Conservation (phyloP, 129 eudicot species). For the carrot (Daucus carota) region DNA sequence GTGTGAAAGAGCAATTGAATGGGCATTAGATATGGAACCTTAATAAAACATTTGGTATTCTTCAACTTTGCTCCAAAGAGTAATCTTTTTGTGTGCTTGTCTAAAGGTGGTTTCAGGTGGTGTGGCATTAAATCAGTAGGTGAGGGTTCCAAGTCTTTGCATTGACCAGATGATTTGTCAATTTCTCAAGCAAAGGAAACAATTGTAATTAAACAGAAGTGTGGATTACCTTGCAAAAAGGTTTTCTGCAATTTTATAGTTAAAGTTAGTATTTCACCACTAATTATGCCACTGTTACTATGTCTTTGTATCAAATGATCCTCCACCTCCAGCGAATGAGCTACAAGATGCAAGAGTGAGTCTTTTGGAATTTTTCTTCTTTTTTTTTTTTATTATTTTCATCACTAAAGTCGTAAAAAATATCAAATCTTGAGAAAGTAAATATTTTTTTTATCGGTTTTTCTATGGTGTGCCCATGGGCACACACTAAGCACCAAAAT, state of each 20-base stretch:
- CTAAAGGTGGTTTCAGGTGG: conserved; percentile 84
- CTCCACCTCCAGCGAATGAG: conserved; percentile 84
- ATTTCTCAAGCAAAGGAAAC: background rate
- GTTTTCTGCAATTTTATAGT: background rate
- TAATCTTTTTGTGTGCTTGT: conserved; percentile 10
- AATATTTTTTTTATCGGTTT: too few species aligned
- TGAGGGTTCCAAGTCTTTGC: conserved; percentile 92
- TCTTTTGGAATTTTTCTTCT: background rate
- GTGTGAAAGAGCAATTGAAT: conserved; percentile 85
- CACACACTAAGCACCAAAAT: too few species aligned
- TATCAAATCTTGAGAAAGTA: too few species aligned
- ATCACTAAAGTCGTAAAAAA: too few species aligned
- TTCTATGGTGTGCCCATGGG: too few species aligned
- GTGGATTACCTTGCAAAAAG: background rate
- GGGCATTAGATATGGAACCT: conserved; percentile 92
- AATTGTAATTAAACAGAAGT: too few species aligned
- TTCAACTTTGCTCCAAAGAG: background rate
- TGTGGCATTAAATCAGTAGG: conserved; percentile 89
- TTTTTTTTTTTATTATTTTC: background rate
- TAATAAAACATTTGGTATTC: conserved; percentile 66
- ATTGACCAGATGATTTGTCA: conserved; percentile 31
- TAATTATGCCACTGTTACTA: background rate
- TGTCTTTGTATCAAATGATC: conserved; percentile 21
- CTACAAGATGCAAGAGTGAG: conserved; percentile 70
- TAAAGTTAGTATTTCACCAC: background rate